Percentiles rank a stretch among this genome's conserved stretches.
Evolutionary conservation across 1,284 basidiomycete species (phyloP).

Genomic region (Trichosporon coremiiforme): DNA sequence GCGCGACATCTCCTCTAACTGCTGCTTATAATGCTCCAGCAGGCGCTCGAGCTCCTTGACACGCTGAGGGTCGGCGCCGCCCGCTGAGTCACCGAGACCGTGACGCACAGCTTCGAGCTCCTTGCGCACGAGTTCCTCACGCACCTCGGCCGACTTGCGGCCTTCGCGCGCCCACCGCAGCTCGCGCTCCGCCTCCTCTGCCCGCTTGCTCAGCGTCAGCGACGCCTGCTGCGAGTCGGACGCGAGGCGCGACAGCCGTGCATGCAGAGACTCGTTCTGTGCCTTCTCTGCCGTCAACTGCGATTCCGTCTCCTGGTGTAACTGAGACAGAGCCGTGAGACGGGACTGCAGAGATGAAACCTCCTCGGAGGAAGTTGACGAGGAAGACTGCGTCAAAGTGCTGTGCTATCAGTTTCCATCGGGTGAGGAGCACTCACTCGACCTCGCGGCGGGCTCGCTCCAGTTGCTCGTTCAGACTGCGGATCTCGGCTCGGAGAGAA

Average conservation of each 20-base stretch:
- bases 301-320: slow-evolving; percentile 41
- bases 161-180: slow-evolving; percentile 53
- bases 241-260: slow-evolving; percentile 39
- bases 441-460: slow-evolving; percentile 51
- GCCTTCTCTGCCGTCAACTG: slow-evolving; percentile 43
- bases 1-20: slow-evolving; percentile 41
- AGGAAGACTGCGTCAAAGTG: slow-evolving; percentile 50
- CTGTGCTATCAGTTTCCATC: slow-evolving; percentile 28
- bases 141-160: slow-evolving; percentile 43
- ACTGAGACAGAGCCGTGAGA: slow-evolving; percentile 42
- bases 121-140: slow-evolving; percentile 43
- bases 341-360: slow-evolving; percentile 41
- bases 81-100: not conserved
- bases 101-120: slow-evolving; percentile 42
- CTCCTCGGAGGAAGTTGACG: slow-evolving; percentile 34
- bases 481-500: slow-evolving; percentile 43
- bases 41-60: slow-evolving; percentile 42
- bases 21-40: slow-evolving; percentile 41
- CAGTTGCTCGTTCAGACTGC: slow-evolving; percentile 46
- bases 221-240: slow-evolving; percentile 36
- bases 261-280: slow-evolving; percentile 39
- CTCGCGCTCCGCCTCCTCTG: slow-evolving; percentile 46
- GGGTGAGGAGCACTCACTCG: slow-evolving; percentile 43
- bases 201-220: slow-evolving; percentile 36
- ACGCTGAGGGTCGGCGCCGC: slow-evolving; percentile 23